Base-by-base conservation (phyloP, 805 yeast genomes). In the Lipomyces oligophaga region DNA sequence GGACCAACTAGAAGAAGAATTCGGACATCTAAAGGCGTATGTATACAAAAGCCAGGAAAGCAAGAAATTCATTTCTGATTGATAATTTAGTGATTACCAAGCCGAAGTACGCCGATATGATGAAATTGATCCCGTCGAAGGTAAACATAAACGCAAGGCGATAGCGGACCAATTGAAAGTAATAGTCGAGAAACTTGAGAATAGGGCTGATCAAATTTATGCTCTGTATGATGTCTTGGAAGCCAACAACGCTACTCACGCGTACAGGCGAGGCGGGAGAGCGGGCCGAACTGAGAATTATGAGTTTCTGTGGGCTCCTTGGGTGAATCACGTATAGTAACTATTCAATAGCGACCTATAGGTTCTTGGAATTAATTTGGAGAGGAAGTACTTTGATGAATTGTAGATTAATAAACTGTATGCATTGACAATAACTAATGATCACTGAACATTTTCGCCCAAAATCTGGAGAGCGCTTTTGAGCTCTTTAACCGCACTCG, bases 401-500 rank as follows among this genome's bases (percentile, higher is more conserved):
- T n/a, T n/a, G n/a, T n/a, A n/a, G n/a, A n/a, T n/a, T n/a, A n/a
- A n/a, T n/a, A n/a, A n/a, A n/a, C n/a, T n/a, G n/a, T n/a, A n/a
- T n/a, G n/a, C n/a, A n/a, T n/a, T n/a, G n/a, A n/a, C n/a, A 10
- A 26, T 13, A 26, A 26, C 30, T 13, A 26, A 8, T 26, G 30
- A 8, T 26, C 30, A 13, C 31, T 34, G 34, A 16, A 41, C 41
- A 36, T 32, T 26, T 39, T 50, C 49, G 11, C 55, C 55, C 27
- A 50, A 30, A 2, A 47, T 11, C 22, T 34, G 21, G 16, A 81
- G 61, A 0, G 84, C 83, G 32, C 68, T 62, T 25, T 65, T 57
- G 27, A 81, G 67, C 62, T 81, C 83, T 6, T 58, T 58, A 39
- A 78, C 71, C 2, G 88, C 89, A 0, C 88, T 83, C n/a, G 57